A percentile compares a stretch with the other conserved stretches of the same genome.
These are phyloP conservation scores for Penicillium sp. DNA, from an alignment of 2,329 filamentous ascomycete species.

Conservation along the genomic window DNA sequence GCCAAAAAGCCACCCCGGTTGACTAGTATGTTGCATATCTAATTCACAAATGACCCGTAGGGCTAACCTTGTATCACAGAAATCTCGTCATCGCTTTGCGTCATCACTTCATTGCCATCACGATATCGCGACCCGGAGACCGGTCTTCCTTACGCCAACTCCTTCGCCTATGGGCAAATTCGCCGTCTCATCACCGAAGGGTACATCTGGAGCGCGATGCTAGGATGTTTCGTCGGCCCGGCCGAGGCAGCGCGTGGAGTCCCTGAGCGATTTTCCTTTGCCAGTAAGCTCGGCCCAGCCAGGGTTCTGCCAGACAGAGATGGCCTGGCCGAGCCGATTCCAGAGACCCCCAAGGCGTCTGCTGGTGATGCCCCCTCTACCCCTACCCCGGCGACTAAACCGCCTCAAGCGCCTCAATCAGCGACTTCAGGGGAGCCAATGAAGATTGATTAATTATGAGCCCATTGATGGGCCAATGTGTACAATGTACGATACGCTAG, in stretches of 20 bases:
- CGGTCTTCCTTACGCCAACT: slow-evolving; percentile 77
- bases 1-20: slow-evolving; percentile 51
- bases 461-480: background rate
- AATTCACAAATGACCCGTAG: background rate
- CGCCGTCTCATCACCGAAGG: slow-evolving; percentile 71
- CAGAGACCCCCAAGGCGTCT: background rate
- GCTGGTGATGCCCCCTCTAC: slow-evolving; percentile 1
- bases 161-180: slow-evolving; percentile 76
- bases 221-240: slow-evolving; percentile 81
- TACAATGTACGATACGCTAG: slow-evolving; percentile 2
- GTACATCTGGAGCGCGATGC: slow-evolving; percentile 77
- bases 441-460: slow-evolving; percentile 15
- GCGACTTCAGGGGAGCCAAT: slow-evolving; percentile 15
- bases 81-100: slow-evolving; percentile 63
- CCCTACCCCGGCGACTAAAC: slow-evolving; percentile 2
- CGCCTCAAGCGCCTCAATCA: slow-evolving; percentile 1
- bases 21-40: slow-evolving; percentile 46
- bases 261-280: slow-evolving; percentile 68
- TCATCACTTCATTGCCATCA: slow-evolving; percentile 79
- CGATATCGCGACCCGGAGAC: slow-evolving; percentile 84
- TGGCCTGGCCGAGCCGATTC: slow-evolving; percentile 11
- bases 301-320: background rate
- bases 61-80: slow-evolving; percentile 32
- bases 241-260: slow-evolving; percentile 66
- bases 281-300: slow-evolving; percentile 9